phyloP scores from a whole-genome alignment of 2,329 filamentous ascomycete genomes.

The Microdochium trichocladiopsis region DNA sequence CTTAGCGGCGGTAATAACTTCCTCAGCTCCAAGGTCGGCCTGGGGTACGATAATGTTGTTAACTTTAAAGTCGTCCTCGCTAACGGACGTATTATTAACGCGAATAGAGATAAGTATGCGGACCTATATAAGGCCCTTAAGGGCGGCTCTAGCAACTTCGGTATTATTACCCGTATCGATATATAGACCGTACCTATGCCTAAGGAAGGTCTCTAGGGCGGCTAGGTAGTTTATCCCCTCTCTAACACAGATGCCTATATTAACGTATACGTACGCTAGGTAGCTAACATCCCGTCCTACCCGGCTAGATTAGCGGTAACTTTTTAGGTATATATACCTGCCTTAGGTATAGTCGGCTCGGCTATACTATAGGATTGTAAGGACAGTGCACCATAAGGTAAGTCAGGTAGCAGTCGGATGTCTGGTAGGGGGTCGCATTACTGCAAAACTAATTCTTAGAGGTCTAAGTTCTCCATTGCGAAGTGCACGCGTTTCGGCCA shows the following conservation, averaged over 20 bases:
- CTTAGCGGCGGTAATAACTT: not conserved
- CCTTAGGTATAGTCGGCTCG: conserved; percentile 6
- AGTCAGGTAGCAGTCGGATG: too few species aligned
- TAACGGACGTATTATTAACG: not conserved
- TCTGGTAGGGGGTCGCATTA: too few species aligned
- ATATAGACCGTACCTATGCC: conserved; percentile 8
- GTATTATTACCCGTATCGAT: conserved; percentile 24
- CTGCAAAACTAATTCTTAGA: too few species aligned
- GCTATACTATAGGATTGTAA: too few species aligned
- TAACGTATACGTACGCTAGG: conserved; percentile 7
- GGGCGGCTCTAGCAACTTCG: conserved; percentile 37
- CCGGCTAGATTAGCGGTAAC: too few species aligned
- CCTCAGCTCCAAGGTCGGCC: not conserved
- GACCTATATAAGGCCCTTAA: conserved; percentile 34
- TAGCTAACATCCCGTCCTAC: conserved; percentile 5
- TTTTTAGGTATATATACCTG: too few species aligned
- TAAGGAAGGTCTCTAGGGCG: conserved; percentile 8
- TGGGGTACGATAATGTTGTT: not conserved
- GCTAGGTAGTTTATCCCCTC: conserved; percentile 4
- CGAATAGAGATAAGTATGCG: not conserved
- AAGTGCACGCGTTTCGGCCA: too few species aligned
- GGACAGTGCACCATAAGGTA: too few species aligned
- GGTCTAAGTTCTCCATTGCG: too few species aligned
- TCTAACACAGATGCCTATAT: conserved; percentile 4
- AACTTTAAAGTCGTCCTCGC: not conserved